Evolutionary conservation across 225 moss, liverwort and hornwort genomes (phyloP), one percentile per base, ranked within the genome.

Genomic region (Climacium dendroides): DNA sequence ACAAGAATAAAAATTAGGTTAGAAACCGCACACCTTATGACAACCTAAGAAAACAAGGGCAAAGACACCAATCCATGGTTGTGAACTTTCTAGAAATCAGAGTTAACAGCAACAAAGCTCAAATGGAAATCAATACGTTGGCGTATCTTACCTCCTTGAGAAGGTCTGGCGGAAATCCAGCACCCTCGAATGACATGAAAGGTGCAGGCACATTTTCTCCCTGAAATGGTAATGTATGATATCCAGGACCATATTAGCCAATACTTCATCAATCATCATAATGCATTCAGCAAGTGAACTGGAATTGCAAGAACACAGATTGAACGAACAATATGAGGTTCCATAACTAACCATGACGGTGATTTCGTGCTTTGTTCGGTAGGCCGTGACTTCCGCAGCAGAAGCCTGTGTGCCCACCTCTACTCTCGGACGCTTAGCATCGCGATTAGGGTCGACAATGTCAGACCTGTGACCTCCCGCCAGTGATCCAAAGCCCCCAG

Each of bases 161-260:
- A 59, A 97, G 90, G 45, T 94, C 95, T 26, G 93, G 91, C 41
- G 97, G 93, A 83, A 98, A 98, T 85, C 94, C 93, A 32, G 95
- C 95, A 73, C 91, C 80, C 71, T 95, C 97, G 70, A 97, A 97
- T 63, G 93, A 95, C 93, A 97, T 94, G 82, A 96, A 95, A 43
- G 97, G 97, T 34, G 94, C 90, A 64, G 97, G 97, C 39, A 97
- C 97, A 89, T 96, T 95, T 18, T 96, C 95, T 75, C 95, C 96
- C 97, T 97, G 94, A 34, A 87, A 86, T 19, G 63, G 43, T 5
- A 24, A 37, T 20, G 63, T 7, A 37, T 23, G 64, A 81, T 12
- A 16, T 13, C 10, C 50, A 29, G 18, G 35, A 55, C 30, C 34
- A 77, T 35, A 52, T 89, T 45, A 78, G 65, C 82, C 85, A 43